phyloP scores from a whole-genome alignment of 2,329 filamentous ascomycete genomes.

The Plectosphaerella sp. region DNA sequence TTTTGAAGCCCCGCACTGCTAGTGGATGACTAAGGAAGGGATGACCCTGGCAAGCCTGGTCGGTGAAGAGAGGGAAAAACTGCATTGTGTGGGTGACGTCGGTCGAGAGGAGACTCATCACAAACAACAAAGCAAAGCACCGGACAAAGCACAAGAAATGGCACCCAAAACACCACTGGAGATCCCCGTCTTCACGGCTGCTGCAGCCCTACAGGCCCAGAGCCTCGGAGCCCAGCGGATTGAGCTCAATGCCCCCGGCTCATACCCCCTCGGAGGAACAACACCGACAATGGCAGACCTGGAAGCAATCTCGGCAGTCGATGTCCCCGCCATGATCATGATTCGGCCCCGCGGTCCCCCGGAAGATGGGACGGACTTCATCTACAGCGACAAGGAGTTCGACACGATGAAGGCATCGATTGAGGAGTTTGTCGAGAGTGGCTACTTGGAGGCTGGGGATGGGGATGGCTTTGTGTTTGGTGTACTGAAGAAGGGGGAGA shows the following conservation, averaged over 20 bases:
- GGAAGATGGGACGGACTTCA: constrained; percentile 32
- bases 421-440: constrained; percentile 5
- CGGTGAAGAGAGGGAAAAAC: background rate
- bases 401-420: constrained; percentile 38
- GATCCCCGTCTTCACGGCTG: constrained; percentile 47
- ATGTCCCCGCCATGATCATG: constrained; percentile 47
- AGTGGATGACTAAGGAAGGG: background rate
- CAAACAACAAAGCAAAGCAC: background rate
- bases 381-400: constrained; percentile 42
- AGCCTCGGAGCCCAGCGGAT: constrained; percentile 42
- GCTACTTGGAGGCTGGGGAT: constrained; percentile 28
- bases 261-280: constrained; percentile 45
- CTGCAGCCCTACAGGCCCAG: constrained; percentile 32
- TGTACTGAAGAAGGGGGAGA: constrained; percentile 22
- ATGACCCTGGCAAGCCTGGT: background rate
- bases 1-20: background rate
- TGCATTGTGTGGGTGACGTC: too few species aligned
- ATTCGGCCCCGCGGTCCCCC: constrained; percentile 44
- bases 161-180: constrained; percentile 34
- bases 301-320: constrained; percentile 11
- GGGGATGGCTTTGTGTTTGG: constrained; percentile 58
- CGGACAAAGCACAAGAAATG: background rate
- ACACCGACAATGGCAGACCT: constrained; percentile 43
- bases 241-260: constrained; percentile 48
- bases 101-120: background rate